A percentile compares a stretch with the other conserved stretches of the same genome.
Conservation (phyloP, 2,329 filamentous ascomycete species). For the Aspergillus aculeatinus region DNA sequence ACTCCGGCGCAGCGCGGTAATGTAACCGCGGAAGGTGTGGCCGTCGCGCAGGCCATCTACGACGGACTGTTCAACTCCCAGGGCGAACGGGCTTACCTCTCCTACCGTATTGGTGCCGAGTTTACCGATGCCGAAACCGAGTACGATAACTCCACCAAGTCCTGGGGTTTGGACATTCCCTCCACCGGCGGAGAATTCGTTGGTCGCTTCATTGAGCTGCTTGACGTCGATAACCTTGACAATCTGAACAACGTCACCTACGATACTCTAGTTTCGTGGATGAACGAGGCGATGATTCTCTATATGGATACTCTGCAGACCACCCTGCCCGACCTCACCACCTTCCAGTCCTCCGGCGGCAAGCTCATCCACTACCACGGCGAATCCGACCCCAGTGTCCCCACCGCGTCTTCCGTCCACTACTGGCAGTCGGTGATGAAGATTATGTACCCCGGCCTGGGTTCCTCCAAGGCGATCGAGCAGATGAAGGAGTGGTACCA, state of each 20-base stretch:
- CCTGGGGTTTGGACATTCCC: conserved; percentile 31
- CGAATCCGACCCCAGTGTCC: conserved; percentile 55
- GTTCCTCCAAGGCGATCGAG: conserved; percentile 39
- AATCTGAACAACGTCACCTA: conserved; percentile 53
- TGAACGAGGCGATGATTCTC: conserved; percentile 48
- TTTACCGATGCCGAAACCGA: conserved; percentile 26
- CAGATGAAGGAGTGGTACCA: conserved; percentile 55
- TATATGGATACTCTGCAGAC: conserved; percentile 56
- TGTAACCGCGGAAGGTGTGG: conserved; percentile 28
- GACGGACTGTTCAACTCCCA: conserved; percentile 44
- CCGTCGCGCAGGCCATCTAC: conserved; percentile 36
- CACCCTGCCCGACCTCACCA: conserved; percentile 53
- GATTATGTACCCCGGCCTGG: conserved; percentile 49
- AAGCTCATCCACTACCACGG: conserved; percentile 61
- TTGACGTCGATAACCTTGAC: conserved; percentile 38
- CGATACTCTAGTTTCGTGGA: conserved; percentile 56
- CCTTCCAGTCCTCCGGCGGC: conserved; percentile 51
- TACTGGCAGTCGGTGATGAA: conserved; percentile 56
- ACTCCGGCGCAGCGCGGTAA: conserved; percentile 33
- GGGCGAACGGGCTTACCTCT: conserved; percentile 44
- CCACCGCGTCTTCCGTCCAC: conserved; percentile 54
- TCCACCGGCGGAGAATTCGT: conserved; percentile 42
- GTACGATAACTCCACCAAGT: conserved; percentile 26
- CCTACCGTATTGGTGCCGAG: conserved; percentile 27
- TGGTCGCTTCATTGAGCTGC: conserved; percentile 27